A percentile compares a stretch with the other conserved stretches of the same genome.
phyloP scores from a whole-genome alignment of 768 basidiomycete species.

The Naganishia vishniacii region DNA sequence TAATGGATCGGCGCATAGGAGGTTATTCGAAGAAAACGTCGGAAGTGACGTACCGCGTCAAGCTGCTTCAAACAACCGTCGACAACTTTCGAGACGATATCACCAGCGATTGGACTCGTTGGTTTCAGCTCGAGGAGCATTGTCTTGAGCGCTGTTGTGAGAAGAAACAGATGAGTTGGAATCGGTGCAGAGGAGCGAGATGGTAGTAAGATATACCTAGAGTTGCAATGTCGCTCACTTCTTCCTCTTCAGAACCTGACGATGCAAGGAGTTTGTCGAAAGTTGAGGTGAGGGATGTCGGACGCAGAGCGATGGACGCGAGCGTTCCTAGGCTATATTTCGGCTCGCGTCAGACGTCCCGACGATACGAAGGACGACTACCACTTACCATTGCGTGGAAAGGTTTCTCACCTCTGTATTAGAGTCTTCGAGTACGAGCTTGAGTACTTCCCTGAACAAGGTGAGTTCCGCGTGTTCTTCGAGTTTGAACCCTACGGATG shows the following conservation, averaged over 20 bases:
- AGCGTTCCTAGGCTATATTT: conserved; percentile 16
- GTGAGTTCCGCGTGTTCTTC: conserved; percentile 82
- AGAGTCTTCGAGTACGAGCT: conserved; percentile 75
- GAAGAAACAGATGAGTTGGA: conserved; percentile 8
- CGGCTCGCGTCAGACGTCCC: background rate
- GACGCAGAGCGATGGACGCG: conserved; percentile 13
- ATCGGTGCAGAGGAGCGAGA: conserved; percentile 26
- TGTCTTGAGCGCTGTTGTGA: conserved; percentile 62
- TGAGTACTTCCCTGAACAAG: conserved; percentile 74
- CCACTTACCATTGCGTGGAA: conserved; percentile 83
- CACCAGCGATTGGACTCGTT: conserved; percentile 69
- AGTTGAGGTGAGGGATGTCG: conserved; percentile 2
- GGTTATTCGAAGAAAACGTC: conserved; percentile 32
- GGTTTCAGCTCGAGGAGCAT: conserved; percentile 84
- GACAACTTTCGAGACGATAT: conserved; percentile 75
- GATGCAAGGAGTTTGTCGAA: conserved; percentile 75
- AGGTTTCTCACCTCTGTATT: conserved; percentile 98
- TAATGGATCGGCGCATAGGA: no score
- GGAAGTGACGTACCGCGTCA: conserved; percentile 57
- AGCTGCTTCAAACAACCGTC: conserved; percentile 79
- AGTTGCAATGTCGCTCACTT: conserved; percentile 86
- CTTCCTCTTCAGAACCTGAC: conserved; percentile 80
- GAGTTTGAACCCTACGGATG: conserved; percentile 57
- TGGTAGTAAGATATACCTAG: conserved; percentile 59
- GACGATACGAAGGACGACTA: background rate